These are phyloP conservation scores for Candida ortonii DNA, from an alignment of 805 yeast genomes.

Conservation along the genomic window DNA sequence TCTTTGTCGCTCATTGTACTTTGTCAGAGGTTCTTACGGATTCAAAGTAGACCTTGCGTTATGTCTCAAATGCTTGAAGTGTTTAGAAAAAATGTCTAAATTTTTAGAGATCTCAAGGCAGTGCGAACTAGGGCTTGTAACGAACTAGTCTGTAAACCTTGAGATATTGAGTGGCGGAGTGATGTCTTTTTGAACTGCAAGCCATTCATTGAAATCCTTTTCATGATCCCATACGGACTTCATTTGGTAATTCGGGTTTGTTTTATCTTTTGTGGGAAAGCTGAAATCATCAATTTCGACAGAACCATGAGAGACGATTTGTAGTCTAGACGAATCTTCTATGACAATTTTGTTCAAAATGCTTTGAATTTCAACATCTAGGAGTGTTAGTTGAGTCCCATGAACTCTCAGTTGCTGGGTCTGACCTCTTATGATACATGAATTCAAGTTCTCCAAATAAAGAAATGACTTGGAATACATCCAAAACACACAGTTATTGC, in stretches of 20 bases:
- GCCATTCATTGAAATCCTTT: too few species aligned
- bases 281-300: constrained; percentile 31
- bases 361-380: constrained; percentile 16
- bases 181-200: too few species aligned
- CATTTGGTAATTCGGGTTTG: constrained; percentile 24
- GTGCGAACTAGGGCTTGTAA: too few species aligned
- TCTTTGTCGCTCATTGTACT: too few species aligned
- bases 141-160: too few species aligned
- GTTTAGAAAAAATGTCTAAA: too few species aligned
- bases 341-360: constrained; percentile 23
- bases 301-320: constrained; percentile 6
- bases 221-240: too few species aligned
- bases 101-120: too few species aligned
- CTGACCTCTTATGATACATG: constrained; percentile 17
- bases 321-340: constrained; percentile 23
- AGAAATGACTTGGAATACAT: constrained; percentile 22
- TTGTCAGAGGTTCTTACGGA: too few species aligned
- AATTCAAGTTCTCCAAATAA: constrained; percentile 14
- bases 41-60: too few species aligned
- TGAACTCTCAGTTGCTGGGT: constrained; percentile 31
- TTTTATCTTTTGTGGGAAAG: constrained; percentile 18
- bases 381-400: constrained; percentile 5
- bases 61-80: too few species aligned
- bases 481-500: constrained; percentile 14
- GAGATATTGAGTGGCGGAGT: too few species aligned